Evolutionary conservation across 768 basidiomycete genomes (phyloP).

Genomic region (Cubamyces sp.): DNA sequence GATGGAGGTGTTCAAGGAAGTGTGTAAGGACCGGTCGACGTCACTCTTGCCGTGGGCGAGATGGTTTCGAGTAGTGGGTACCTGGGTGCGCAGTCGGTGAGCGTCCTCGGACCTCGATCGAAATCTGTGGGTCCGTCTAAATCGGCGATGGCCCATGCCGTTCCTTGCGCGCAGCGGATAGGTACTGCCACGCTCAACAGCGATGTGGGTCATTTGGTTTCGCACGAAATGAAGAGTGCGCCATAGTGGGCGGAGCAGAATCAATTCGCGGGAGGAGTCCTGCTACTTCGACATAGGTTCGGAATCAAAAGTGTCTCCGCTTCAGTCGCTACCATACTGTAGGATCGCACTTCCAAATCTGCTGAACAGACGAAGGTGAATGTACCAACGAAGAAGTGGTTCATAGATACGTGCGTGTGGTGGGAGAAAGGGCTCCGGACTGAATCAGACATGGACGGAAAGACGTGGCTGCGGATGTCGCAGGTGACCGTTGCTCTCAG

Average conservation of each 20-base stretch:
- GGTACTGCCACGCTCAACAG: no score
- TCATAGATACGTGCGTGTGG: background rate
- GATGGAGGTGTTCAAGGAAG: no score
- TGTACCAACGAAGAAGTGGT: background rate
- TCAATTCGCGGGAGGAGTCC: background rate
- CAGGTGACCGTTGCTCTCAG: slow-evolving; percentile 8
- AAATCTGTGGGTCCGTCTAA: no score
- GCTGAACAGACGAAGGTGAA: no score
- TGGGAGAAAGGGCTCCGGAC: background rate
- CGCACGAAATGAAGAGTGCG: background rate
- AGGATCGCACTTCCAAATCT: background rate
- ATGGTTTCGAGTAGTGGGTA: no score
- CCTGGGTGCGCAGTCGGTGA: no score
- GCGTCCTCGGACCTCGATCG: no score
- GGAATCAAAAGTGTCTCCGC: background rate
- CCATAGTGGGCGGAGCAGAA: background rate
- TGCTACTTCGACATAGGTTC: background rate
- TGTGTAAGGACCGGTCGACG: no score
- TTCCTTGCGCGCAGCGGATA: no score
- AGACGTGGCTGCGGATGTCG: slow-evolving; percentile 2
- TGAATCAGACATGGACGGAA: slow-evolving; percentile 1
- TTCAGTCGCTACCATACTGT: background rate
- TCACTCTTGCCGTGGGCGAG: no score
- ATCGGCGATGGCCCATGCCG: no score
- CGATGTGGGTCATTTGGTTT: background rate